Base-by-base conservation (phyloP, 2,329 filamentous ascomycete species). In the Myriosclerotinia scirpicola region DNA sequence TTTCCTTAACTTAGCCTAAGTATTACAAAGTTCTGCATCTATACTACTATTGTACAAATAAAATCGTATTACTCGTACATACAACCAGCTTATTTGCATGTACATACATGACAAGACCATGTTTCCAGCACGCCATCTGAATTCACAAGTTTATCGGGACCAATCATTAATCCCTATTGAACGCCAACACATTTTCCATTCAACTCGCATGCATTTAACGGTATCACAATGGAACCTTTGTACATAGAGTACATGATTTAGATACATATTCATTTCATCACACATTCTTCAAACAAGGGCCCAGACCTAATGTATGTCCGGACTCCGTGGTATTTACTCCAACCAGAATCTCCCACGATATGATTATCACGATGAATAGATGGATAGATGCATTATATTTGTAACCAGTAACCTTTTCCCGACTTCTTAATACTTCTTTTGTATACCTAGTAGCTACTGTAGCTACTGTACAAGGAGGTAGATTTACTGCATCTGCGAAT, bases 221-320 rank as follows among this genome's bases (percentile, higher is more conserved):
- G 61, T 64, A 54, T 64, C 61, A 64, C 61, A 64, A 42, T 64
- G 61, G 34, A 40, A 55, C 36, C 38, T 55, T 38, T n/a, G 26
- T 54, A 20, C 36, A 53, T 62, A 22, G 17, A 22, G 26, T 59
- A 22, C 8, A 56, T 12, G 22, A 12, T 22, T 6, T 40, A 59
- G 12, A 3, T 26, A 30, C 34, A 40, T 40, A 40, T 5, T 2
- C 30, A 34, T 30, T 30, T 20, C 42, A 7, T 46, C 20, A 20
- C 44, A 46, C 17, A 17, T 5, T 46, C 44, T 46, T 46, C 5
- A n/a, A 20, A 5, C 44, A n/a, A 46, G 20, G 44, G 44, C 44
- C 44, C 44, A 46, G 44, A 46, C 8, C 17, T 17, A 20, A 20
- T 46, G 9, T 46, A 46, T 20, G 20, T 46, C 44, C 44, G 44